Conservation (phyloP, 257 asterid species). For the Leptodermis oblonga region DNA sequence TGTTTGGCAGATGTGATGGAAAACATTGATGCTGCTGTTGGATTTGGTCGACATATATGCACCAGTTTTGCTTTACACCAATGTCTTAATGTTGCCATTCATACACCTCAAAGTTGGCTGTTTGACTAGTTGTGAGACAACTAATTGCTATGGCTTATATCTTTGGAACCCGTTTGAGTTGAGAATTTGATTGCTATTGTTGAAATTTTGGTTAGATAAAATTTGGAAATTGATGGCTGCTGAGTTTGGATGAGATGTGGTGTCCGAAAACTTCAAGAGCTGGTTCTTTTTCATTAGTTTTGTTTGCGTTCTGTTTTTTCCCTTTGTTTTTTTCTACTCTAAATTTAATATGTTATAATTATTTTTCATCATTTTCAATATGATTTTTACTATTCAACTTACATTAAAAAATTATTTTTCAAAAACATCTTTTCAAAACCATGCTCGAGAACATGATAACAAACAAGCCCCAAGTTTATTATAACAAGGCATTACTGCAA, state of each 20-base stretch:
- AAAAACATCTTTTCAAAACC: no score
- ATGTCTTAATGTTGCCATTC: not conserved
- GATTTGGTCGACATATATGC: not conserved
- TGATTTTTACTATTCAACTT: no score
- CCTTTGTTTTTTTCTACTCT: no score
- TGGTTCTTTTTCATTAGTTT: no score
- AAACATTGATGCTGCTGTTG: not conserved
- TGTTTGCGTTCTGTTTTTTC: no score
- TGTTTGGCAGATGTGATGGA: not conserved
- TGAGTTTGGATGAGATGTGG: not conserved
- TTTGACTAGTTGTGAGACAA: not conserved
- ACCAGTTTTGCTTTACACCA: no score
- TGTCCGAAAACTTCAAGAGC: not conserved
- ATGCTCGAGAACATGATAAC: no score
- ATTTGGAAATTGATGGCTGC: not conserved
- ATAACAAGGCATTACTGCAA: not conserved
- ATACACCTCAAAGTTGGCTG: not conserved
- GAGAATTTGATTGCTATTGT: not conserved
- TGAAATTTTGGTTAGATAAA: not conserved
- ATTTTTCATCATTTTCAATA: no score
- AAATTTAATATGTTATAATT: no score
- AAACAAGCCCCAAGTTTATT: no score
- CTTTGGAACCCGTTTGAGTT: not conserved
- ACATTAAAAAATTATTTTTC: no score
- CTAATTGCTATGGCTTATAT: not conserved